Evolutionary conservation across 2,329 filamentous ascomycete species (phyloP).

Genomic region (Fusarium setosum): DNA sequence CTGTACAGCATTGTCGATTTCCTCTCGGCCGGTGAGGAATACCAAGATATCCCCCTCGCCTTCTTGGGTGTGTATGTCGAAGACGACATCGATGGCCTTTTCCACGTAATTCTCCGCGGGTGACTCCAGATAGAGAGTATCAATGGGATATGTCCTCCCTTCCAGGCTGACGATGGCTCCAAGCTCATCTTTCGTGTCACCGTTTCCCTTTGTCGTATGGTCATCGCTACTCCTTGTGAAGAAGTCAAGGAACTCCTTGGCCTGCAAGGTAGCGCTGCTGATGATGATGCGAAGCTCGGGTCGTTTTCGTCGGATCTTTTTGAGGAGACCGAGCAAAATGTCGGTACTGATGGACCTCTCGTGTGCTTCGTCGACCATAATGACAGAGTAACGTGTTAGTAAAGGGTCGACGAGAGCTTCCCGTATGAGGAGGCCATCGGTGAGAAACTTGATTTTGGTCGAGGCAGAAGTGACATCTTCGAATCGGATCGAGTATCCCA

Average conservation of each 20-base stretch:
- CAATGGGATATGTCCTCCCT: constrained; percentile 89
- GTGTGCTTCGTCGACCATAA: constrained; percentile 98
- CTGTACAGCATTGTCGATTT: constrained; percentile 88
- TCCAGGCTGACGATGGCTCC: constrained; percentile 81
- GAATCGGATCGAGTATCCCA: constrained; percentile 92
- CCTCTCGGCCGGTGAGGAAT: constrained; percentile 92
- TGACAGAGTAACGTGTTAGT: constrained; percentile 89
- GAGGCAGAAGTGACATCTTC: constrained; percentile 89
- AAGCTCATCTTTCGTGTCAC: constrained; percentile 45
- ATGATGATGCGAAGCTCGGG: constrained; percentile 88
- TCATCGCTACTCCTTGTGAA: constrained; percentile 65
- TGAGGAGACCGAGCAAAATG: constrained; percentile 87
- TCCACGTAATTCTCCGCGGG: constrained; percentile 90
- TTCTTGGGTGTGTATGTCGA: constrained; percentile 88
- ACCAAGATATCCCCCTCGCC: constrained; percentile 87
- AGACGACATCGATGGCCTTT: constrained; percentile 81
- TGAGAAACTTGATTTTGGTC: constrained; percentile 94
- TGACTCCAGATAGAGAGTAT: constrained; percentile 81
- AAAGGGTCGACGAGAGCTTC: constrained; percentile 95
- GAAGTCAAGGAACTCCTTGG: constrained; percentile 85
- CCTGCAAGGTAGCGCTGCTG: constrained; percentile 93
- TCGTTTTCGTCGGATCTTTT: constrained; percentile 86
- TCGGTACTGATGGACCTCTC: constrained; percentile 94
- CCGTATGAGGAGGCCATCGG: constrained; percentile 89
- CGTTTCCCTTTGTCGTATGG: constrained; percentile 38